phyloP scores from a whole-genome alignment of 1,139 yeast species.

The Keqinozyma sinolaborantium region DNA sequence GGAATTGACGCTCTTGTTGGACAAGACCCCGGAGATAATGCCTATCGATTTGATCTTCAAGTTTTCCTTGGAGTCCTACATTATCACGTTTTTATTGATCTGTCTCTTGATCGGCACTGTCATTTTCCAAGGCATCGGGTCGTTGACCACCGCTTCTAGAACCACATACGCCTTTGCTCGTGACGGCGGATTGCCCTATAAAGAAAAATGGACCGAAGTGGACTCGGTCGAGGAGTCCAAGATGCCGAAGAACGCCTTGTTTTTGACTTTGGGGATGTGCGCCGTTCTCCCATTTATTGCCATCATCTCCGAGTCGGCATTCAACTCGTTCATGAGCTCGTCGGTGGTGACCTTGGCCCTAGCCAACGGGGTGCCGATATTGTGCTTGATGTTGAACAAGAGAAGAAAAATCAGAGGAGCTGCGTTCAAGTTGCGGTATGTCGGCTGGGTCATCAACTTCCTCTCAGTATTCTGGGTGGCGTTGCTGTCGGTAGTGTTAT shows the following conservation, averaged over 20 bases:
- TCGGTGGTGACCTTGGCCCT: conserved; percentile 74
- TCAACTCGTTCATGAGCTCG: conserved; percentile 84
- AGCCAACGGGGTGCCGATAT: conserved; percentile 75
- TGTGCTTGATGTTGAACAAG: conserved; percentile 58
- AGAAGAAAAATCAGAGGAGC: conserved; percentile 67
- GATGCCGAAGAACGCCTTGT: conserved; percentile 71
- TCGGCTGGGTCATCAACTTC: conserved; percentile 64
- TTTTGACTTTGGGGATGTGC: conserved; percentile 66
- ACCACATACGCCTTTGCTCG: conserved; percentile 85
- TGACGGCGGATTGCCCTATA: conserved; percentile 81
- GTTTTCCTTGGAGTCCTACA: conserved; percentile 62
- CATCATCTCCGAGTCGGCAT: conserved; percentile 68
- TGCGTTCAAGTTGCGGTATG: conserved; percentile 59
- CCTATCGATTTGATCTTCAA: conserved; percentile 68
- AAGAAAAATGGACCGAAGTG: conserved; percentile 62
- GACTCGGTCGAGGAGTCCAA: conserved; percentile 52
- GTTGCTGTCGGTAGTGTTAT: conserved; percentile 58
- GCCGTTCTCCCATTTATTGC: conserved; percentile 61
- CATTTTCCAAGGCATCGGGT: conserved; percentile 73
- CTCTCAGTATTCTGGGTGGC: conserved; percentile 60
- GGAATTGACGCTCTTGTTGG: conserved; percentile 52
- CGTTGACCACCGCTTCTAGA: conserved; percentile 83
- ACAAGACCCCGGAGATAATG: conserved; percentile 60
- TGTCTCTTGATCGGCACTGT: conserved; percentile 68
- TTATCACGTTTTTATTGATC: conserved; percentile 66